Percentiles rank a stretch among this genome's conserved stretches.
phyloP scores from a whole-genome alignment of 495 filamentous ascomycete genomes.

The Penicillium arizonense region DNA sequence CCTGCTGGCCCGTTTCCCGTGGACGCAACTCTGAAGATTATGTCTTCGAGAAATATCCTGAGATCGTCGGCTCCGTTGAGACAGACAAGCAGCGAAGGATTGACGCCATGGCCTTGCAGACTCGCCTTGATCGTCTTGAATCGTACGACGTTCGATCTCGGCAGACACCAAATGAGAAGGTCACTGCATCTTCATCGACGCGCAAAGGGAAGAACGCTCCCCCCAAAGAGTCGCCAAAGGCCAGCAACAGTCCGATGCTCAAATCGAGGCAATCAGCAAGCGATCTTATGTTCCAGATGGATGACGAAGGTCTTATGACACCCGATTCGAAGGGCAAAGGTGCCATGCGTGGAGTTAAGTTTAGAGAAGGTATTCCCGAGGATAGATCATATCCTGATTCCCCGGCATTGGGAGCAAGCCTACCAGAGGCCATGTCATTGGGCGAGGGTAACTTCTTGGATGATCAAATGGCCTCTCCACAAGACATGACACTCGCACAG shows the following conservation, averaged over 20 bases:
- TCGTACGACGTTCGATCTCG: conserved; percentile 41
- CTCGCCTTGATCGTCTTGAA: conserved; percentile 59
- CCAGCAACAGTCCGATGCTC: conserved; percentile 55
- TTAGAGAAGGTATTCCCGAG: conserved; percentile 13
- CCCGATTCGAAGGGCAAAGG: conserved; percentile 33
- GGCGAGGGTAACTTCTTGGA: conserved; percentile 32
- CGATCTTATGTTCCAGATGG: conserved; percentile 95
- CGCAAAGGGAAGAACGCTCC: conserved; percentile 52
- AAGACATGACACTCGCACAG: conserved; percentile 16
- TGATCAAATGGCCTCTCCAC: conserved; percentile 33
- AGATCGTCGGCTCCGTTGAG: conserved; percentile 52
- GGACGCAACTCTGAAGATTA: conserved; percentile 69
- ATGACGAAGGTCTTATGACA: conserved; percentile 61
- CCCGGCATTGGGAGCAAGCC: conserved; percentile 28
- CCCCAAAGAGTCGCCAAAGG: conserved; percentile 43
- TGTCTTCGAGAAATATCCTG: conserved; percentile 70
- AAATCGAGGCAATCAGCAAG: conserved; percentile 59
- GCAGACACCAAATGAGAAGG: conserved; percentile 49
- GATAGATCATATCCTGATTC: conserved; percentile 26
- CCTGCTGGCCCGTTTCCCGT: conserved; percentile 69
- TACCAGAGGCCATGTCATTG: conserved; percentile 30
- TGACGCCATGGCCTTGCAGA: conserved; percentile 58
- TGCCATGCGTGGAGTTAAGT: conserved; percentile 21
- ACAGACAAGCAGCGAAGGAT: conserved; percentile 55
- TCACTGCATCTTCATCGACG: conserved; percentile 48